These are phyloP conservation scores for Boletus edulis DNA, from an alignment of 768 basidiomycete species.

Conservation along the genomic window DNA sequence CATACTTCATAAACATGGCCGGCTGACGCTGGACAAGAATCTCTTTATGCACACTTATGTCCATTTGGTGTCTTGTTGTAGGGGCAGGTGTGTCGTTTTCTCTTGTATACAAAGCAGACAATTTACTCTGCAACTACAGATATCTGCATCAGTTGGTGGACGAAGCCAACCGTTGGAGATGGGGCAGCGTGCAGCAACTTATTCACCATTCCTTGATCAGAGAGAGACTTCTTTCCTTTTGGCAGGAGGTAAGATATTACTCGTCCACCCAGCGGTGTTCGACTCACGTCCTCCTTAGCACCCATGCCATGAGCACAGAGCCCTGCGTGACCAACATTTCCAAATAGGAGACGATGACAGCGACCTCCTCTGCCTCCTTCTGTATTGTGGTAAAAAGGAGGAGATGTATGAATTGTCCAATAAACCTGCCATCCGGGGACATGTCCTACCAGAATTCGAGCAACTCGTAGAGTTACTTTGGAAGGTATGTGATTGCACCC, in stretches of 20 bases:
- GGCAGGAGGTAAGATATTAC: conserved; percentile 6
- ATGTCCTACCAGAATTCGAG: conserved; percentile 10
- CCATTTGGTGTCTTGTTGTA: conserved; percentile 21
- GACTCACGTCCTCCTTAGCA: conserved; percentile 6
- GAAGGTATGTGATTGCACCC: conserved; percentile 10
- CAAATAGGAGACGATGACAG: conserved; percentile 11
- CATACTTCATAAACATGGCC: not conserved
- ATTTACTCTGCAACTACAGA: not conserved
- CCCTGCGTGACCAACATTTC: not conserved
- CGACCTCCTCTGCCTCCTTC: conserved; percentile 17
- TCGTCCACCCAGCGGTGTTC: not conserved
- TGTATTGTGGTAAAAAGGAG: conserved; percentile 16
- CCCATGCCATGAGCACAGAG: conserved; percentile 12
- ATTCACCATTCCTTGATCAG: conserved; percentile 14
- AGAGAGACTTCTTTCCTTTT: conserved; percentile 7
- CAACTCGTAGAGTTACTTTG: conserved; percentile 24
- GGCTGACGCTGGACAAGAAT: conserved; percentile 16
- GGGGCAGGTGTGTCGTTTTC: conserved; percentile 1
- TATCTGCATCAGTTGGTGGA: conserved; percentile 8
- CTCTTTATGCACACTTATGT: conserved; percentile 25
- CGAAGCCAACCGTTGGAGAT: conserved; percentile 14
- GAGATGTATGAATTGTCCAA: conserved; percentile 12
- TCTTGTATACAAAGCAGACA: not conserved
- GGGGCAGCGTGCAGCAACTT: conserved; percentile 18
- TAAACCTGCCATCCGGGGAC: not conserved